Percentiles rank a stretch among this genome's conserved stretches.
Evolutionary conservation across 768 basidiomycete species (phyloP).

Genomic region (Paxillus ammoniavirescens): DNA sequence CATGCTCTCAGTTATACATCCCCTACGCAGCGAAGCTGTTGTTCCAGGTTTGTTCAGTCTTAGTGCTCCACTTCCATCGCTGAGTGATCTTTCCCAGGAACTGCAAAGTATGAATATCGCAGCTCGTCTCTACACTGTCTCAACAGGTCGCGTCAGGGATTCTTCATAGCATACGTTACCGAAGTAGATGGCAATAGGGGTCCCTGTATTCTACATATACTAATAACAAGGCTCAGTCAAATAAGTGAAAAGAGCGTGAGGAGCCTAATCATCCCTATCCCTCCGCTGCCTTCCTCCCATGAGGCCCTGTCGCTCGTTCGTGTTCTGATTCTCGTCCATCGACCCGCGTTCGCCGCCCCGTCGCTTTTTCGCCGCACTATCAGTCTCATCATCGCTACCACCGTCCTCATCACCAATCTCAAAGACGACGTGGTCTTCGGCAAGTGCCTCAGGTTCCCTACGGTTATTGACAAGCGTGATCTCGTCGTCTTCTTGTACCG

Average conservation of each 20-base stretch:
- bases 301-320: slow-evolving; percentile 65
- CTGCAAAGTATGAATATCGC: slow-evolving; percentile 96
- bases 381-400: slow-evolving; percentile 62
- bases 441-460: slow-evolving; percentile 45
- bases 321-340: slow-evolving; percentile 46
- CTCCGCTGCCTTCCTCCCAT: slow-evolving; percentile 43
- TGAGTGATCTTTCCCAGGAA: slow-evolving; percentile 49
- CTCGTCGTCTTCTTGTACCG: slow-evolving; percentile 57
- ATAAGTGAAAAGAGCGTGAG: slow-evolving; percentile 8
- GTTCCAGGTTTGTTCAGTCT: slow-evolving; percentile 69
- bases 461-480: slow-evolving; percentile 69
- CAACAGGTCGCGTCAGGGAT: slow-evolving; percentile 83
- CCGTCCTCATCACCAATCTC: slow-evolving; percentile 87
- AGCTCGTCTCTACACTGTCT: slow-evolving; percentile 81
- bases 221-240: slow-evolving; percentile 13
- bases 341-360: slow-evolving; percentile 36
- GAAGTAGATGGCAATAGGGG: slow-evolving; percentile 1
- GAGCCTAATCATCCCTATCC: slow-evolving; percentile 34
- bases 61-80: not conserved
- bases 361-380: slow-evolving; percentile 47
- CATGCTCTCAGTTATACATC: slow-evolving; percentile 86
- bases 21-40: slow-evolving; percentile 96
- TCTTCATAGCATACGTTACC: slow-evolving; percentile 12
- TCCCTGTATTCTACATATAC: slow-evolving; percentile 38
- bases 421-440: slow-evolving; percentile 79